A percentile compares a stretch with the other conserved stretches of the same genome.
phyloP scores from a whole-genome alignment of 306 rosid genomes.

The Inga oerstediana region DNA sequence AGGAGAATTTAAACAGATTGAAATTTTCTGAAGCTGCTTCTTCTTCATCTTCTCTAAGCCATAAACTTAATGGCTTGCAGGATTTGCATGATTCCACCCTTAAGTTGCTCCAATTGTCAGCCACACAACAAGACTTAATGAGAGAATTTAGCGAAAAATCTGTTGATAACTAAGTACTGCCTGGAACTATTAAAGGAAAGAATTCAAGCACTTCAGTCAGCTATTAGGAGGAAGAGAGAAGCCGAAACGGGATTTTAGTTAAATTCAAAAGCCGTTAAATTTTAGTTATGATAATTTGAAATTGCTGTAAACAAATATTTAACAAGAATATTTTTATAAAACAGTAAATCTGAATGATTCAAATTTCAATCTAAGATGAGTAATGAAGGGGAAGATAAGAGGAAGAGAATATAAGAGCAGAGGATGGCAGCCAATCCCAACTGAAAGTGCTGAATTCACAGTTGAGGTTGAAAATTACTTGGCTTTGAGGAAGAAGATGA shows the following conservation, averaged over 20 bases:
- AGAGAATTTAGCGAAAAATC: slow-evolving; percentile 28
- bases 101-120: slow-evolving; percentile 41
- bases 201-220: slow-evolving; percentile 33
- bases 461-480: slow-evolving; percentile 31
- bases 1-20: slow-evolving; percentile 36
- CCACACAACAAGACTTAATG: slow-evolving; percentile 26
- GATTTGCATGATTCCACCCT: slow-evolving; percentile 38
- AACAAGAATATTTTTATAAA: too few relatives aligned
- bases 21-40: slow-evolving; percentile 36
- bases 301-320: too few relatives aligned
- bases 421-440: too few relatives aligned
- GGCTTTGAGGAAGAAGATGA: slow-evolving; percentile 26
- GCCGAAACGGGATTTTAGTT: neutral
- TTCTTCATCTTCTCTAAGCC: slow-evolving; percentile 23
- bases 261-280: too few relatives aligned
- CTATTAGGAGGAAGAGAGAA: slow-evolving; percentile 34
- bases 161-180: slow-evolving; percentile 31
- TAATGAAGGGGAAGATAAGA: too few relatives aligned
- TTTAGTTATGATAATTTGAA: too few relatives aligned
- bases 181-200: slow-evolving; percentile 39
- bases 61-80: slow-evolving; percentile 33
- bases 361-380: too few relatives aligned
- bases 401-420: too few relatives aligned
- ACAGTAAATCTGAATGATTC: too few relatives aligned
- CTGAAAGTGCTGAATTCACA: slow-evolving; percentile 9